Evolutionary conservation across 2,329 filamentous ascomycete genomes (phyloP).

Genomic region (Mariannaea elegans): DNA sequence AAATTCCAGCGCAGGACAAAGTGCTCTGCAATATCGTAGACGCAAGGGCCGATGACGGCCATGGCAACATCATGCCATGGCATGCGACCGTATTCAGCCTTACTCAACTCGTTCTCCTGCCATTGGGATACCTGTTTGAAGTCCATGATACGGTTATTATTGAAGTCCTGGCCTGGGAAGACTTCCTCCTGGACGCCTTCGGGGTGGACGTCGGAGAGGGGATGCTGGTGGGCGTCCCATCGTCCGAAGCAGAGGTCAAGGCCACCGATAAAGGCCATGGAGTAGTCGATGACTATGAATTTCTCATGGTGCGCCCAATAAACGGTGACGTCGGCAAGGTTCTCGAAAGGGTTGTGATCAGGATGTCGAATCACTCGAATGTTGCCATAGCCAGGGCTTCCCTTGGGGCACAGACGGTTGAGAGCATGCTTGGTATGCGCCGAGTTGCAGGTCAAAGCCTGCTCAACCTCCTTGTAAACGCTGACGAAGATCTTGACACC

Average conservation of each 20-base stretch:
- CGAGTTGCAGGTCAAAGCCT: conserved; percentile 89
- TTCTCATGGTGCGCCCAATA: conserved; percentile 99
- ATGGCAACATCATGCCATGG: conserved; percentile 98
- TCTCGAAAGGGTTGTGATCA: conserved; percentile 94
- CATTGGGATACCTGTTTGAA: conserved; percentile 91
- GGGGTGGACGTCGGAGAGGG: conserved; percentile 87
- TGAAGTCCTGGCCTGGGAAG: conserved; percentile 97
- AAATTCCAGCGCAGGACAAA: conserved; percentile 97
- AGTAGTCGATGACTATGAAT: conserved; percentile 93
- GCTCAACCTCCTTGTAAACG: conserved; percentile 88
- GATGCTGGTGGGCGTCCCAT: conserved; percentile 89
- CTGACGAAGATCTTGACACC: conserved; percentile 95
- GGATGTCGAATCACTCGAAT: conserved; percentile 91
- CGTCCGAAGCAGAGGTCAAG: conserved; percentile 95
- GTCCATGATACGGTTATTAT: conserved; percentile 96
- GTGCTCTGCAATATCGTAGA: conserved; percentile 95
- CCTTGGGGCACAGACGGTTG: conserved; percentile 80
- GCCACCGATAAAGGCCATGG: conserved; percentile 90
- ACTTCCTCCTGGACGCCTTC: conserved; percentile 83
- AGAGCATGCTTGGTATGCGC: conserved; percentile 91
- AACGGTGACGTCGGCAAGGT: conserved; percentile 93
- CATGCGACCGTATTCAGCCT: conserved; percentile 93
- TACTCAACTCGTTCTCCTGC: conserved; percentile 92
- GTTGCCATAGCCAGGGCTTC: conserved; percentile 83
- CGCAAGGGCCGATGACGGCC: conserved; percentile 87